Conservation (phyloP, 2,329 filamentous ascomycete genomes). For the Alternaria longipes region DNA sequence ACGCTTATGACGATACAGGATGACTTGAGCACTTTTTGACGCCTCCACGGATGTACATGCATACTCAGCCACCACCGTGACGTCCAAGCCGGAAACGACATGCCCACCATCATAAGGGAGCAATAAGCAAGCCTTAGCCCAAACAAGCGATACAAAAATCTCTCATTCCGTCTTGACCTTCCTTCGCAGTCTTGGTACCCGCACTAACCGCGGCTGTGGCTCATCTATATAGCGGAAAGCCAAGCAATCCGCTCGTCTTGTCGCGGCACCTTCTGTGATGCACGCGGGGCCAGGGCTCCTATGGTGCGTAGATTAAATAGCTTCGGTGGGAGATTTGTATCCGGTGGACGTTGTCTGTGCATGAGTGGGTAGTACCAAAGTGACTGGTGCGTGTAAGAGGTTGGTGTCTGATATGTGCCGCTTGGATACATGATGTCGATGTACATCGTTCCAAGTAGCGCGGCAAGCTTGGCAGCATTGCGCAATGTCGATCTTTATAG, state of each 20-base stretch:
- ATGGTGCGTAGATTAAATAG: neutral
- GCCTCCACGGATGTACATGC: neutral
- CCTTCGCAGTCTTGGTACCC: constrained; percentile 17
- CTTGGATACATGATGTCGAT: constrained; percentile 13
- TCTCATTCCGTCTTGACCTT: constrained; percentile 19
- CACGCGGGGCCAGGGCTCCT: neutral
- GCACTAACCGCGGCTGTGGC: constrained; percentile 13
- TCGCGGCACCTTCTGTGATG: constrained; percentile 13
- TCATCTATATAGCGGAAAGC: constrained; percentile 22
- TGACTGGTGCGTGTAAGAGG: neutral
- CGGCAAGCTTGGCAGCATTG: constrained; percentile 18
- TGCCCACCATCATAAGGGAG: neutral
- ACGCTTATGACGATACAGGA: neutral
- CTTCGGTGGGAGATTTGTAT: neutral
- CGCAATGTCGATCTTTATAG: constrained; percentile 20
- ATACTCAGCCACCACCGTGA: neutral
- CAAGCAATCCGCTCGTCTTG: constrained; percentile 27
- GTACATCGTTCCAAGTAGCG: constrained; percentile 17
- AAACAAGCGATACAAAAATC: constrained; percentile 23
- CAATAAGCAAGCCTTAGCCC: constrained; percentile 16
- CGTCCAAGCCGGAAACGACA: neutral
- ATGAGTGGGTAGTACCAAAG: neutral
- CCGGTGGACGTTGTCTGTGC: neutral
- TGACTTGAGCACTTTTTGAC: neutral
- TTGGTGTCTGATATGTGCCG: neutral